These are phyloP conservation scores for Coemansia sp. DNA, from an alignment of 192 early-diverging fungal species.

Conservation along the genomic window DNA sequence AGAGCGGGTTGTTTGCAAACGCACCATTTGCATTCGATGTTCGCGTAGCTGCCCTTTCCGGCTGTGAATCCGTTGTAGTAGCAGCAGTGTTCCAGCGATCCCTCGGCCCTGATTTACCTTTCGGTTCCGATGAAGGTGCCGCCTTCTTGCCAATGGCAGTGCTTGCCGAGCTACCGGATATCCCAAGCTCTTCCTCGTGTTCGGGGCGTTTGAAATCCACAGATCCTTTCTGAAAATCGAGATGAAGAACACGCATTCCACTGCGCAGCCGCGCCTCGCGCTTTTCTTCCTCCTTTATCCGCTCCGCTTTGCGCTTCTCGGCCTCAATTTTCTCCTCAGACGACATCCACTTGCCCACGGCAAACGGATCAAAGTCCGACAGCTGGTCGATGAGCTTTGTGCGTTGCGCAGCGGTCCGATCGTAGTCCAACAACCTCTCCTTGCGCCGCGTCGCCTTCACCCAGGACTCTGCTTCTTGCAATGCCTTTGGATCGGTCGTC, in stretches of 20 bases:
- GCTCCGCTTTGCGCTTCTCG: constrained; percentile 9
- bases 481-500: constrained; percentile 7
- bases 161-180: neutral
- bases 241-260: constrained; percentile 44
- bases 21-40: constrained; percentile 3
- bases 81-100: neutral
- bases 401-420: constrained; percentile 55
- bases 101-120: neutral
- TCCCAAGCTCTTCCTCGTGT: neutral
- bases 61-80: neutral
- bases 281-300: constrained; percentile 13
- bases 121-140: neutral
- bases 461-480: constrained; percentile 43
- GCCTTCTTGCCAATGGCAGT: neutral
- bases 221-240: constrained; percentile 24
- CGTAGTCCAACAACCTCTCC: constrained; percentile 51
- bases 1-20: constrained; percentile 40
- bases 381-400: constrained; percentile 54
- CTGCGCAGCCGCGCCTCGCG: constrained; percentile 34
- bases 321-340: constrained; percentile 40
- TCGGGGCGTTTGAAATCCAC: constrained; percentile 18
- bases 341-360: constrained; percentile 49
- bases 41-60: neutral
- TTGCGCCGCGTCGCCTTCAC: constrained; percentile 41
- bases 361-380: constrained; percentile 41